Evolutionary conservation across 345 rosid genomes (phyloP), one percentile per base, ranked within the genome.

Genomic region (Rhizophora mangle): DNA sequence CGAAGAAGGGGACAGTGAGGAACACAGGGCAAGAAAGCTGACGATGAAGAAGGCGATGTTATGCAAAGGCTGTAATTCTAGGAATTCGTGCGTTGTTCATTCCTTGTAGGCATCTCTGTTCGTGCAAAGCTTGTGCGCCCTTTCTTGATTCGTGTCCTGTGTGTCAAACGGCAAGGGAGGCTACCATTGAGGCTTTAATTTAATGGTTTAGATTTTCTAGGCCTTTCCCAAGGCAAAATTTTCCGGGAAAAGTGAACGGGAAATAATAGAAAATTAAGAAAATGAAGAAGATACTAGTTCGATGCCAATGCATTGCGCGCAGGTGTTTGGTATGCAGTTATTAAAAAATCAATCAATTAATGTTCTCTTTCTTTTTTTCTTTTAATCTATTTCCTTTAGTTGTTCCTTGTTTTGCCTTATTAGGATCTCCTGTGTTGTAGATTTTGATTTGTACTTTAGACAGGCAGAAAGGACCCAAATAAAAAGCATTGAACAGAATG

Each of bases 91-190:
- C 60, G 84, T 94, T 94, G 86, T 88, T 94, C 76, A 82, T 94
- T 73, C 98, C 98, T 62, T 94, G 98, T 74, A 86, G 93, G 77
- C 98, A 94, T 77, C 88, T 94, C 26, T 88, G 93, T 78, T 76
- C 93, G 29, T 94, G 98, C 77, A 78, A 71, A 36, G 71, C 65
- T 5, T 94, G 98, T 53, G 93, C 80, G 39, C 72, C 69, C 6
- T 72, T 82, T 59, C 82, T 89, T 55, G 84, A 76, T 71, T 71
- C 76, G 36, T 94, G 98, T 67, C 98, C 96, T 3, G 78, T 89
- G 34, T 94, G 98, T 74, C 79, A 43, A 72, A 74, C 85, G 20
- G 80, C 78, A 2, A 94, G 86, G 93, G 87, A 88, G 60, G 90
- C 85, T 6, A 80, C 76, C 63, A 83, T 92, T 21, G 97, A 88